A percentile compares a stretch with the other conserved stretches of the same genome.
phyloP scores from a whole-genome alignment of 345 rosid species.

The Noccaea caerulescens region DNA sequence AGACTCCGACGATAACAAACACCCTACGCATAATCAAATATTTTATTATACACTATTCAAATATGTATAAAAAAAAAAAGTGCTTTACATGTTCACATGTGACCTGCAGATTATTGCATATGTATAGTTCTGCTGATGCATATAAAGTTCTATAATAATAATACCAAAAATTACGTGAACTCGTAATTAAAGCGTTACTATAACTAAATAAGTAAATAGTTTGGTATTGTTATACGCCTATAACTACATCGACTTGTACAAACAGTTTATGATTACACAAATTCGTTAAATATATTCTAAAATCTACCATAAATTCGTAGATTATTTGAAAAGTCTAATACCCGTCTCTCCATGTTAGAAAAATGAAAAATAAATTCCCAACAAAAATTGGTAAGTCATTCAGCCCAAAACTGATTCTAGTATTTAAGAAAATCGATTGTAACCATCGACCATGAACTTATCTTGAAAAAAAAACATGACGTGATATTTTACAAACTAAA shows the following conservation, averaged over 20 bases:
- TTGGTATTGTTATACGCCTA: background rate
- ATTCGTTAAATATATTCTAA: background rate
- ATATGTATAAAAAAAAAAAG: background rate
- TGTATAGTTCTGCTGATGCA: background rate
- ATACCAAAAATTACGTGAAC: slow-evolving; percentile 10
- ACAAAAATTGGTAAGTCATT: no score
- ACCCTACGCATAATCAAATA: slow-evolving; percentile 9
- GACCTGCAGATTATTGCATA: slow-evolving; percentile 9
- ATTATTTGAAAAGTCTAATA: background rate
- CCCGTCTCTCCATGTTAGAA: no score
- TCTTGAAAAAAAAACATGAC: background rate
- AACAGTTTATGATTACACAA: background rate
- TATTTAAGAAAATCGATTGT: no score
- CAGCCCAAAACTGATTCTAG: no score
- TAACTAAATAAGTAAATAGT: background rate
- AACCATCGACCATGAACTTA: no score
- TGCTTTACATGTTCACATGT: slow-evolving; percentile 39
- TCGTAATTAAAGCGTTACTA: background rate
- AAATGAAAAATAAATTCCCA: no score
- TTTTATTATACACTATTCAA: background rate
- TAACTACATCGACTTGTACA: background rate
- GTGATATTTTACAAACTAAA: background rate
- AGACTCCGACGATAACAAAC: background rate
- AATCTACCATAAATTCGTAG: background rate
- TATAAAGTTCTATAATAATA: background rate